Conservation (phyloP, 2,329 filamentous ascomycete species). For the Xylariales sp. region DNA sequence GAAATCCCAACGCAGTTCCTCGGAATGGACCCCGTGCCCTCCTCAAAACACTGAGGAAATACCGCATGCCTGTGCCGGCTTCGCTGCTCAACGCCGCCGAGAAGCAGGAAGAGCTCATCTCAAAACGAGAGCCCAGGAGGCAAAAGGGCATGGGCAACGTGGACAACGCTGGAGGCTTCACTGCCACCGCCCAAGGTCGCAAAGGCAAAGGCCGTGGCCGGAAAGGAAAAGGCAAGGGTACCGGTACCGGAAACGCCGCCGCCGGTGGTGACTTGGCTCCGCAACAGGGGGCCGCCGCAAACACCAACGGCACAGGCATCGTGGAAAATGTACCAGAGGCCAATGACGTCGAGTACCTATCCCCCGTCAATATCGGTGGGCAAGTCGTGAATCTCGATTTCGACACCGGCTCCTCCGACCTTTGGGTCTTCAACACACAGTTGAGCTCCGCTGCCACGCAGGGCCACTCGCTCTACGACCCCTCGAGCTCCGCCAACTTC, state of each 20-base stretch:
- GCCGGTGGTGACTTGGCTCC: constrained; percentile 35
- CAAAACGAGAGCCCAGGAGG: constrained; percentile 43
- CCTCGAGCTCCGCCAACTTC: constrained; percentile 46
- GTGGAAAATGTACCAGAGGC: constrained; percentile 46
- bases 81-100: constrained; percentile 41
- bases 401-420: constrained; percentile 52
- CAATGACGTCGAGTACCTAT: constrained; percentile 50
- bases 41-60: constrained; percentile 50
- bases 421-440: constrained; percentile 53
- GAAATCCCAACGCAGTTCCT: constrained; percentile 47
- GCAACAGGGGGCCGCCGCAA: constrained; percentile 29
- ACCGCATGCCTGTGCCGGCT: constrained; percentile 49
- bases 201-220: constrained; percentile 29
- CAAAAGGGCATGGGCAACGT: constrained; percentile 41
- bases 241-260: constrained; percentile 13
- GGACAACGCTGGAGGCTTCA: constrained; percentile 8
- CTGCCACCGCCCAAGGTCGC: constrained; percentile 13
- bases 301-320: constrained; percentile 44
- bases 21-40: constrained; percentile 48
- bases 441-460: constrained; percentile 43
- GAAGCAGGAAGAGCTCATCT: constrained; percentile 45
- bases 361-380: constrained; percentile 50
- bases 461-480: constrained; percentile 49
- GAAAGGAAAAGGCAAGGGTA: constrained; percentile 4
- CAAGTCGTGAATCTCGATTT: constrained; percentile 51